Evolutionary conservation across 495 filamentous ascomycete genomes (phyloP).

Genomic region (Lasiosphaeria ovina): DNA sequence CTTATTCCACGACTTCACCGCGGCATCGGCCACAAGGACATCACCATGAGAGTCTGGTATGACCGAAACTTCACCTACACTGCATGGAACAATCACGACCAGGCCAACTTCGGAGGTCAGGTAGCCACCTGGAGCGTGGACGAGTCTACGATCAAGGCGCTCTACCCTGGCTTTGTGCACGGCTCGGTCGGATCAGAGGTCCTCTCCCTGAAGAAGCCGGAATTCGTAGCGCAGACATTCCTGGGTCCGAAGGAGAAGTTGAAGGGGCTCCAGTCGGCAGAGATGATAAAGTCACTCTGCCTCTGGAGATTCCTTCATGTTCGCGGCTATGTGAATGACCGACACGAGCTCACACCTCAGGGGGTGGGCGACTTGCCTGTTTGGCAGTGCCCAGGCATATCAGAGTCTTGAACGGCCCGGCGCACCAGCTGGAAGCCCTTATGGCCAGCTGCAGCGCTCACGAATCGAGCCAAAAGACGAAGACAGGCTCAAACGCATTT

Average conservation of each 20-base stretch:
- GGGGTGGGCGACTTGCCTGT: too few species aligned
- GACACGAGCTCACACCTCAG: constrained; percentile 84
- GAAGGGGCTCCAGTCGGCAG: constrained; percentile 53
- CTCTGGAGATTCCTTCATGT: constrained; percentile 88
- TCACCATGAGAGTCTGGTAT: constrained; percentile 82
- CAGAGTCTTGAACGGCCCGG: too few species aligned
- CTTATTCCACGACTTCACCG: constrained; percentile 75
- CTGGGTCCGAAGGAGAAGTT: constrained; percentile 39
- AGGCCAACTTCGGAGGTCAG: constrained; percentile 56
- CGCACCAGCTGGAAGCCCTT: too few species aligned
- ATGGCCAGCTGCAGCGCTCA: too few species aligned
- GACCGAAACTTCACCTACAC: constrained; percentile 63
- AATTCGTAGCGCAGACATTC: constrained; percentile 67
- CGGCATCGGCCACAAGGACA: constrained; percentile 72
- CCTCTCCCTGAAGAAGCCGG: constrained; percentile 56
- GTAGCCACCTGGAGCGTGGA: constrained; percentile 75
- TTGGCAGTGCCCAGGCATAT: too few species aligned
- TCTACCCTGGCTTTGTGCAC: constrained; percentile 47
- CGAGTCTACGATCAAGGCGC: constrained; percentile 46
- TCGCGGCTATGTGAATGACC: constrained; percentile 75
- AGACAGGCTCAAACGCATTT: too few species aligned
- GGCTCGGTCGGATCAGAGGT: constrained; percentile 58
- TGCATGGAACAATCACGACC: constrained; percentile 58
- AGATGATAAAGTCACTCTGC: constrained; percentile 74
- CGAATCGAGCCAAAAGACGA: too few species aligned